Evolutionary conservation across 257 asterid genomes (phyloP), one percentile per base, ranked within the genome.

Genomic region (Plantago ovata): DNA sequence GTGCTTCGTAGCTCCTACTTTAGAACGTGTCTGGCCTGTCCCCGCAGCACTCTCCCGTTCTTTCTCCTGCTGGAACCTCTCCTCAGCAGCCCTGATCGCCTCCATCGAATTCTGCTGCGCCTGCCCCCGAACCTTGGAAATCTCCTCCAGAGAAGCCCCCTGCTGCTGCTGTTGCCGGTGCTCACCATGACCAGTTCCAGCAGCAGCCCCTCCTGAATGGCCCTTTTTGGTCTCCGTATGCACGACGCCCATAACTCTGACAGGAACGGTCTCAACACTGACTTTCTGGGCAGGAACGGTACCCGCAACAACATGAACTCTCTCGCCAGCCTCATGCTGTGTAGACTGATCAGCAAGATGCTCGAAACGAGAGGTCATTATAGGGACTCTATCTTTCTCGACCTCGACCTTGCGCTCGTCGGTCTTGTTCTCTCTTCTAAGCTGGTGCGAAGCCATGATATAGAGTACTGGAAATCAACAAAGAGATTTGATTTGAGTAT

Each of bases 31-130:
- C 6, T 28, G 33, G 6, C 7, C 36, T 28, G 36, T 28, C 7
- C n/a, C n/a, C n/a, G n/a, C n/a, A n/a, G 36, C 19, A 1, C 38
- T 48, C 57, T 13, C 33, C 7, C 46, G 33, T 10, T 20, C 38
- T 60, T 36, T 60, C 7, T 38, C 65, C 38, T 32, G 18, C 3
- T 55, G 16, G 47, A 15, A 55, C 20, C 56, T 46, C 8, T 60
- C 44, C 56, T 60, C 57, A 7, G 70, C 83, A 0, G 52, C 69
- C 53, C 79, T 61, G 36, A 82, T 72, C 0, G 90, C 78, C 10
- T 82, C 83, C 46, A 46, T 54, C 1, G 90, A 82, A 0, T 77
- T 84, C 74, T 84, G 84, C 43, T 87, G 96, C 7, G 95, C 96
- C 3, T 63, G 36, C 16, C 62, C 75, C 63, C 96, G 77, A 56